Percentiles rank a stretch among this genome's conserved stretches.
Conservation (phyloP, 225 moss, liverwort and hornwort species). For the Bryoerythrophyllum caledonicum region DNA sequence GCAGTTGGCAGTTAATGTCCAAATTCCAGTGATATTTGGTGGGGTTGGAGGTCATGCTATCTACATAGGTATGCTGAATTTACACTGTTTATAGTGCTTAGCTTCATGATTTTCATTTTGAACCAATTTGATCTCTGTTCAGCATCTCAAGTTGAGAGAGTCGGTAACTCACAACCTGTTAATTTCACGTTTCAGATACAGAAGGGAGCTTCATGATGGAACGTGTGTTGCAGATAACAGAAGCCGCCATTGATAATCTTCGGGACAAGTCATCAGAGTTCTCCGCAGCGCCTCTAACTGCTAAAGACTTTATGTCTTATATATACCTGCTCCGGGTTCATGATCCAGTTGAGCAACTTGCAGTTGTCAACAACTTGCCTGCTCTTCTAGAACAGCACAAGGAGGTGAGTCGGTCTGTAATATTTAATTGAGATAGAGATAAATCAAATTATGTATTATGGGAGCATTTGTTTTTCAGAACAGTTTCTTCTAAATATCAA, state of each 20-base stretch:
- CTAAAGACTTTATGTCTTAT: slow-evolving; percentile 64
- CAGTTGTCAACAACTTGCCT: slow-evolving; percentile 78
- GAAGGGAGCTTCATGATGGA: slow-evolving; percentile 99
- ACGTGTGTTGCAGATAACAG: slow-evolving; percentile 83
- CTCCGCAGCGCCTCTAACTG: slow-evolving; percentile 32
- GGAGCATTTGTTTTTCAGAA: background rate
- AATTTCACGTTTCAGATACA: slow-evolving; percentile 63
- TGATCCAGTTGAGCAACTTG: slow-evolving; percentile 86
- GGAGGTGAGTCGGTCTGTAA: slow-evolving; percentile 50
- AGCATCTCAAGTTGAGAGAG: background rate
- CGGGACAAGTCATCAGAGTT: slow-evolving; percentile 38
- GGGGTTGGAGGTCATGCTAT: slow-evolving; percentile 92
- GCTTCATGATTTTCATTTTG: background rate
- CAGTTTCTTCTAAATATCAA: background rate
- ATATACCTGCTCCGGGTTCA: slow-evolving; percentile 87
- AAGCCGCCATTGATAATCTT: slow-evolving; percentile 62
- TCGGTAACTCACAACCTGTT: slow-evolving; percentile 9
- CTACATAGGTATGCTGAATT: slow-evolving; percentile 66
- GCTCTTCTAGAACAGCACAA: slow-evolving; percentile 57
- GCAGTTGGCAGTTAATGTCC: slow-evolving; percentile 95
- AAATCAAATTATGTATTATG: background rate
- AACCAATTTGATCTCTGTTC: slow-evolving; percentile 5
- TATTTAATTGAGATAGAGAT: slow-evolving; percentile 5
- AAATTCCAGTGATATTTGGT: slow-evolving; percentile 75
- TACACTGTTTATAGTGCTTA: slow-evolving; percentile 11